phyloP scores from a whole-genome alignment of 768 basidiomycete species.

The Piloderma croceum region DNA sequence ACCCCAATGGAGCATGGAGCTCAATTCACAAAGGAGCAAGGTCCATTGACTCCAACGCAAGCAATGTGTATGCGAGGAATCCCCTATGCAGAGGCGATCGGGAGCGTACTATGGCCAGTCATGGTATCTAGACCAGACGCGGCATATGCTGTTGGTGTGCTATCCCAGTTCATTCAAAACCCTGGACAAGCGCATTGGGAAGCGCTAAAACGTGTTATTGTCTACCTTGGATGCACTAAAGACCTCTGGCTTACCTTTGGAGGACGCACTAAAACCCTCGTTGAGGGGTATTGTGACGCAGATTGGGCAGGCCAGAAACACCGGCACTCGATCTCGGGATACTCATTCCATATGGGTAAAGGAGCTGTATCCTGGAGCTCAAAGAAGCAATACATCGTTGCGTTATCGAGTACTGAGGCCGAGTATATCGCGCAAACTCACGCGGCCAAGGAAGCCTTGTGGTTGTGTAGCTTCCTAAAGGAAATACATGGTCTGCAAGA shows the following conservation, averaged over 20 bases:
- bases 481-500: conserved; percentile 7
- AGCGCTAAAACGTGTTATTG: conserved; percentile 11
- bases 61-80: conserved; percentile 5
- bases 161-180: conserved; percentile 20
- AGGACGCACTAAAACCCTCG: neutral
- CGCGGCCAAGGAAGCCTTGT: conserved; percentile 21
- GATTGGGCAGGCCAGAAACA: conserved; percentile 24
- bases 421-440: conserved; percentile 23
- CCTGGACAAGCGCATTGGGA: conserved; percentile 19
- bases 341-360: conserved; percentile 24
- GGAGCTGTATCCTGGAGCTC: conserved; percentile 30
- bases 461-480: conserved; percentile 11
- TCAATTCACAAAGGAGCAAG: conserved; percentile 3
- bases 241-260: conserved; percentile 10
- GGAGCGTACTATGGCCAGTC: conserved; percentile 20
- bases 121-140: conserved; percentile 22
- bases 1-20: conserved; percentile 16
- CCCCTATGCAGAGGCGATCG: conserved; percentile 11
- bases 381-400: conserved; percentile 28
- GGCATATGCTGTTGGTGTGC: conserved; percentile 13
- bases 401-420: conserved; percentile 22
- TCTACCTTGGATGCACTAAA: conserved; percentile 14
- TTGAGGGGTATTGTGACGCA: conserved; percentile 16
- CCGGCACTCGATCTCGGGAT: conserved; percentile 29
- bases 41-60: neutral